phyloP scores from a whole-genome alignment of 805 yeast genomes.

The Isabelozyma heimii region DNA sequence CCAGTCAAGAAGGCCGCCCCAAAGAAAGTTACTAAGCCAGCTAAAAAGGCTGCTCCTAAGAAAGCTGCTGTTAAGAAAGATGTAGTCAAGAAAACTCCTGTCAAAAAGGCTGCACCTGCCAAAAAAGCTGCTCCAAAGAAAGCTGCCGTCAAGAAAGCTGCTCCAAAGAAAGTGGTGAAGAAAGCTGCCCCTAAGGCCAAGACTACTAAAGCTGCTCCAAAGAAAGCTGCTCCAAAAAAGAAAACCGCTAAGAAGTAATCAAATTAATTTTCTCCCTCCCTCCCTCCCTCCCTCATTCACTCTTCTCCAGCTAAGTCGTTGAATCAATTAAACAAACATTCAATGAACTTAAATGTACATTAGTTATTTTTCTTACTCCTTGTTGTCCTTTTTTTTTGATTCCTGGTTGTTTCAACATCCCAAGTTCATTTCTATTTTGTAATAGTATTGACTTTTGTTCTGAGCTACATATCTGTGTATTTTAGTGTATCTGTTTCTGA shows the following conservation, averaged over 20 bases:
- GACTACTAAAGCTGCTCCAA: slow-evolving; percentile 24
- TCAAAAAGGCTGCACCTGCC: slow-evolving; percentile 19
- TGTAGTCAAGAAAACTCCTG: slow-evolving; percentile 19
- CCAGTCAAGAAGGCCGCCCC: slow-evolving; percentile 18
- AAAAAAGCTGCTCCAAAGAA: slow-evolving; percentile 15
- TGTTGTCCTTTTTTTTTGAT: not conserved
- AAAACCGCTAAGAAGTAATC: slow-evolving; percentile 1
- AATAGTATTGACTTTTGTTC: not conserved
- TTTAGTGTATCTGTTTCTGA: not conserved
- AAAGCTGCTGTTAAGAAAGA: slow-evolving; percentile 13
- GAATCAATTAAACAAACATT: too few species aligned
- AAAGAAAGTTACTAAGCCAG: slow-evolving; percentile 19
- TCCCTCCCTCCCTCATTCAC: not conserved
- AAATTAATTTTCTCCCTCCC: not conserved
- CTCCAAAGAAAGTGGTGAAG: slow-evolving; percentile 22
- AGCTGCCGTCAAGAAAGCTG: slow-evolving; percentile 23
- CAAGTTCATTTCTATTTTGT: not conserved
- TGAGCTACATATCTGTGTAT: not conserved
- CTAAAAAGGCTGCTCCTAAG: slow-evolving; percentile 21
- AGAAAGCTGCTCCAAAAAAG: slow-evolving; percentile 14
- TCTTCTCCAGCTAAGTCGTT: too few species aligned
- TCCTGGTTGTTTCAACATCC: not conserved
- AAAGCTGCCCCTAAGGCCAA: slow-evolving; percentile 12
- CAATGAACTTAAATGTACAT: not conserved
- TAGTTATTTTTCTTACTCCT: slow-evolving; percentile 2